These are phyloP conservation scores for Camelina laxa DNA, from an alignment of 345 rosid genomes.

Conservation along the genomic window DNA sequence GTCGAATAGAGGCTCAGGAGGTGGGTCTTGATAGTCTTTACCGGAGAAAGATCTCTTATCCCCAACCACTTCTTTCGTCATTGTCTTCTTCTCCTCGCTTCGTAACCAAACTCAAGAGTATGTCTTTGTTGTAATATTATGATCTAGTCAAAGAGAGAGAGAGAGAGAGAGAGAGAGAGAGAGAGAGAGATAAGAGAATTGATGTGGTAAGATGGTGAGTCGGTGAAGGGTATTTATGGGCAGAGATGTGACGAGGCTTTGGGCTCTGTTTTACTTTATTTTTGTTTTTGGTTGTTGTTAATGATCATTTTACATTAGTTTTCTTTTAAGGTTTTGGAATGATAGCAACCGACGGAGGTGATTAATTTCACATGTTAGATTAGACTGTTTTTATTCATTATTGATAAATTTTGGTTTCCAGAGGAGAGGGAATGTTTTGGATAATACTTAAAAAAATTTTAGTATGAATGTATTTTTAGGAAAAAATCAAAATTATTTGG, in stretches of 20 bases:
- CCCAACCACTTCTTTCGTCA: constrained; percentile 51
- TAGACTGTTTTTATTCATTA: background rate
- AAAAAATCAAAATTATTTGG: background rate
- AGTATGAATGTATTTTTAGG: background rate
- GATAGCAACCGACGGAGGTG: constrained; percentile 19
- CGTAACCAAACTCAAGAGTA: background rate
- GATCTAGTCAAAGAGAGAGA: background rate
- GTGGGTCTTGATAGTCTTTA: constrained; percentile 88
- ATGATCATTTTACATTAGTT: constrained; percentile 14
- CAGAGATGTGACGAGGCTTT: constrained; percentile 41
- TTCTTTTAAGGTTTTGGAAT: constrained; percentile 26
- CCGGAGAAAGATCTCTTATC: constrained; percentile 60
- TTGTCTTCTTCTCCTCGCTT: constrained; percentile 21
- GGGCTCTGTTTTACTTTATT: background rate
- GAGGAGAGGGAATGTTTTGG: constrained; percentile 4
- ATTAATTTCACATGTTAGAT: background rate
- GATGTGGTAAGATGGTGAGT: constrained; percentile 34
- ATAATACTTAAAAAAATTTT: background rate
- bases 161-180: constrained; percentile 6
- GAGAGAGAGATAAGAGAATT: background rate
- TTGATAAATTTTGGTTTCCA: constrained; percentile 2
- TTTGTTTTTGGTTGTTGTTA: background rate
- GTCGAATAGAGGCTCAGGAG: constrained; percentile 71
- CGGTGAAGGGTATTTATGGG: constrained; percentile 44
- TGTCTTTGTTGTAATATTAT: background rate